phyloP scores from a whole-genome alignment of 2,329 filamentous ascomycete genomes.

The Pseudogymnoascus destructans region DNA sequence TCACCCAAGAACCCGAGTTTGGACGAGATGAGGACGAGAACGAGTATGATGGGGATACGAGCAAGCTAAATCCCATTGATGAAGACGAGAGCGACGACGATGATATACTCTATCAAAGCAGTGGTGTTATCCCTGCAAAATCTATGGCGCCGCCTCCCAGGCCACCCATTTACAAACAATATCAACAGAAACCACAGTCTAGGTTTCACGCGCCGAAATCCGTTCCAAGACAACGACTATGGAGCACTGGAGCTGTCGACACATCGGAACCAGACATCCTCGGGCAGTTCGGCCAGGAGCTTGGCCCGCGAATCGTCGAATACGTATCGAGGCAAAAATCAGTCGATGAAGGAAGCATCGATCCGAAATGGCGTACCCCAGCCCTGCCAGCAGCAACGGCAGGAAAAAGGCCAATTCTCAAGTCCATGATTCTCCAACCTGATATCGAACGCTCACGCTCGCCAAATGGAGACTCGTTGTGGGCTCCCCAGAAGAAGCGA shows the following conservation, averaged over 20 bases:
- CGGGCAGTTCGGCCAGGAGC: slow-evolving; percentile 20
- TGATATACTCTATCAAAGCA: slow-evolving; percentile 3
- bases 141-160: background rate
- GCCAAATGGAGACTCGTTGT: slow-evolving; percentile 20
- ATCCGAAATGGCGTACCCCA: slow-evolving; percentile 21
- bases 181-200: background rate
- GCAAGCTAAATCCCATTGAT: background rate
- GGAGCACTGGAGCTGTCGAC: slow-evolving; percentile 8
- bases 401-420: slow-evolving; percentile 14
- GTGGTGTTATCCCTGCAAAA: background rate
- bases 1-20: background rate
- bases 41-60: background rate
- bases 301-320: slow-evolving; percentile 21
- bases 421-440: slow-evolving; percentile 14
- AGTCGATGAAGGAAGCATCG: slow-evolving; percentile 17
- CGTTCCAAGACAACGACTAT: background rate
- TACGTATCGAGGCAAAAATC: slow-evolving; percentile 19
- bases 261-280: slow-evolving; percentile 22
- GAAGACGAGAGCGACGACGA: slow-evolving; percentile 3
- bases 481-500: slow-evolving; percentile 18
- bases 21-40: background rate
- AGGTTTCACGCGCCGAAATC: background rate
- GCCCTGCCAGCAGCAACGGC: slow-evolving; percentile 13
- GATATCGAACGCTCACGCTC: slow-evolving; percentile 19
- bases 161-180: background rate